These are phyloP conservation scores for Phoenix dactylifera DNA, from an alignment of 176 grass and related monocot species.

Conservation along the genomic window DNA sequence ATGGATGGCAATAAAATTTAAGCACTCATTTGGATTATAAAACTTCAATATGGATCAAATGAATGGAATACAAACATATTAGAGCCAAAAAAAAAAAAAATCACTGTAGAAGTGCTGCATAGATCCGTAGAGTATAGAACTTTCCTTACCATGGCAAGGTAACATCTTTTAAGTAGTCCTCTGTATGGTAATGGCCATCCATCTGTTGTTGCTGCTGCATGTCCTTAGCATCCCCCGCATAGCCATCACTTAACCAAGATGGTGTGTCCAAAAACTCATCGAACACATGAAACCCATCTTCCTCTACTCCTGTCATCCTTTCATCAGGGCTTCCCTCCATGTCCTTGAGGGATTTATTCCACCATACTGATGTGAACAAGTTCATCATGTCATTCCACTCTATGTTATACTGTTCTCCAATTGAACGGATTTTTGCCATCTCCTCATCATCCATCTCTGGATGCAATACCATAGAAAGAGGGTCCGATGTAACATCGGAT, in stretches of 20 bases:
- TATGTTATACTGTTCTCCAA: conserved; percentile 70
- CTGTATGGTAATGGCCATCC: conserved; percentile 23
- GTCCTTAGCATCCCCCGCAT: conserved; percentile 9
- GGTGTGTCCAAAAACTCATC: conserved; percentile 18
- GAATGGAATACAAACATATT: too few relatives aligned
- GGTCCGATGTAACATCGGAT: conserved; percentile 6
- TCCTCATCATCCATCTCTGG: conserved; percentile 64
- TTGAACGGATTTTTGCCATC: conserved; percentile 60
- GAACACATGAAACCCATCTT: conserved; percentile 6
- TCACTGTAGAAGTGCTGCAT: too few relatives aligned
- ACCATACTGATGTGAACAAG: conserved; percentile 69
- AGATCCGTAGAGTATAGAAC: neutral
- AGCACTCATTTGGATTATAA: too few relatives aligned
- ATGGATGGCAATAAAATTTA: too few relatives aligned
- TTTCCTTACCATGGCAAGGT: conserved; percentile 55
- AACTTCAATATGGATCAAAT: too few relatives aligned
- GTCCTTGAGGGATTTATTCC: conserved; percentile 73
- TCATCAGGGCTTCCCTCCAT: conserved; percentile 37
- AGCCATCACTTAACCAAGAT: conserved; percentile 12
- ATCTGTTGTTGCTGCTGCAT: conserved; percentile 6
- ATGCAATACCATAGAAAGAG: conserved; percentile 29
- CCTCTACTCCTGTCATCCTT: neutral
- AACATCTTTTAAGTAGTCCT: conserved; percentile 24
- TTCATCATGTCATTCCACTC: conserved; percentile 87
- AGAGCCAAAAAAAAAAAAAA: too few relatives aligned